Evolutionary conservation across 2,329 filamentous ascomycete species (phyloP).

Genomic region (Penicillium sclerotiorum): DNA sequence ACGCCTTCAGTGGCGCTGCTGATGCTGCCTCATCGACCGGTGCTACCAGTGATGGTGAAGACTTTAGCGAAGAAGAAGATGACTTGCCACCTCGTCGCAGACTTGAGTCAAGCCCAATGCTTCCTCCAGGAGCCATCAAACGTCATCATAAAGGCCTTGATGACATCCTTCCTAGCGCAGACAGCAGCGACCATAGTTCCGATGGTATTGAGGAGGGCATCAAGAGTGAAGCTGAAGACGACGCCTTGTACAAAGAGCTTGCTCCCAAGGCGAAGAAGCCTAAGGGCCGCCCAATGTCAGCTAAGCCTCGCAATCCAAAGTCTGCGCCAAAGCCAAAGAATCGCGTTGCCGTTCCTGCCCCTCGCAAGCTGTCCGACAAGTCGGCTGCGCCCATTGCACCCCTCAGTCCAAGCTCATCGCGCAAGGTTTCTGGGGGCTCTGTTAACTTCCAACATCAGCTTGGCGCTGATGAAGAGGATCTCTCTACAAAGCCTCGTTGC

Average conservation of each 20-base stretch:
- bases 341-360: constrained; percentile 39
- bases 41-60: constrained; percentile 76
- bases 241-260: constrained; percentile 38
- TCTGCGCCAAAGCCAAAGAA: constrained; percentile 29
- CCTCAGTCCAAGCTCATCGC: constrained; percentile 53
- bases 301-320: constrained; percentile 35
- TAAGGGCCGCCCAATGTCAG: constrained; percentile 50
- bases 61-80: constrained; percentile 63
- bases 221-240: constrained; percentile 57
- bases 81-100: constrained; percentile 52
- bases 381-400: constrained; percentile 22
- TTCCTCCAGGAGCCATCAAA: constrained; percentile 49
- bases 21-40: constrained; percentile 83
- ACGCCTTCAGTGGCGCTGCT: constrained; percentile 87
- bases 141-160: constrained; percentile 53
- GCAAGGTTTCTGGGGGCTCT: constrained; percentile 58
- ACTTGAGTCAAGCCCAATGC: constrained; percentile 44
- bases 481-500: constrained; percentile 94
- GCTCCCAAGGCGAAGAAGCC: constrained; percentile 55
- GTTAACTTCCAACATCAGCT: constrained; percentile 65
- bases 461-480: constrained; percentile 77
- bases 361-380: constrained; percentile 45
- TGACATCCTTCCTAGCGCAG: constrained; percentile 58
- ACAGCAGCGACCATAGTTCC: constrained; percentile 63
- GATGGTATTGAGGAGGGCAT: constrained; percentile 61